Percentiles rank a stretch among this genome's conserved stretches.
Evolutionary conservation across 2,329 filamentous ascomycete genomes (phyloP).

Genomic region (Penicillium sp.): DNA sequence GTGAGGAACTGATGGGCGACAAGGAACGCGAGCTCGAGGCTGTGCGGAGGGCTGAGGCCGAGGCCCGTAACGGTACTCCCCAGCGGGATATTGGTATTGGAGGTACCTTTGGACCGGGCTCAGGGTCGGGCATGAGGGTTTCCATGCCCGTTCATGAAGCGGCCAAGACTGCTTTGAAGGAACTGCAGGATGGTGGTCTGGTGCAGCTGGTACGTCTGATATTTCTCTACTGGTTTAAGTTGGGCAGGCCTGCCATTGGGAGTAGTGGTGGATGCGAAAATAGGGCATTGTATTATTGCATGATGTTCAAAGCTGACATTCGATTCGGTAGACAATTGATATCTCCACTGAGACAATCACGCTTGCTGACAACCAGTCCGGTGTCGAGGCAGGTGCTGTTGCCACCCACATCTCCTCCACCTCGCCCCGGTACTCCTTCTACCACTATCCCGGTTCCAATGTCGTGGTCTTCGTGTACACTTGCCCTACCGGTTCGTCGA

Average conservation of each 20-base stretch:
- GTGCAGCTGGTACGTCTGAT: slow-evolving; percentile 58
- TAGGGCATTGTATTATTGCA: slow-evolving; percentile 1
- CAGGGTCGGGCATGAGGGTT: slow-evolving; percentile 48
- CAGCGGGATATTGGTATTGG: slow-evolving; percentile 54
- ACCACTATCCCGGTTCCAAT: slow-evolving; percentile 55
- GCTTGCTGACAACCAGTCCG: slow-evolving; percentile 52
- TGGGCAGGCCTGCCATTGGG: background rate
- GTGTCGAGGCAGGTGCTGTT: slow-evolving; percentile 51
- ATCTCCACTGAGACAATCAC: slow-evolving; percentile 58
- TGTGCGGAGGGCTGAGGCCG: slow-evolving; percentile 63
- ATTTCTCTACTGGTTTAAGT: too few species aligned
- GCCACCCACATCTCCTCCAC: slow-evolving; percentile 53
- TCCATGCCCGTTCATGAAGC: slow-evolving; percentile 59
- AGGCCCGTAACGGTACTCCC: slow-evolving; percentile 58
- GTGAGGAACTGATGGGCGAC: slow-evolving; percentile 62
- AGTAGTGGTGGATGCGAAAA: background rate
- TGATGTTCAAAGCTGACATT: slow-evolving; percentile 27
- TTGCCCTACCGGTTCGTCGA: slow-evolving; percentile 63
- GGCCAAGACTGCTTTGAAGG: slow-evolving; percentile 56
- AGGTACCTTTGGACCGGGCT: slow-evolving; percentile 37
- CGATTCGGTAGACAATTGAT: slow-evolving; percentile 42
- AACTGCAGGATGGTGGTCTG: slow-evolving; percentile 41
- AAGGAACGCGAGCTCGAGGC: slow-evolving; percentile 63
- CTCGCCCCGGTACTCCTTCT: slow-evolving; percentile 66
- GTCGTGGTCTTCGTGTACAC: slow-evolving; percentile 66